phyloP scores from a whole-genome alignment of 2,329 filamentous ascomycete species.

The Neurospora crassa region DNA sequence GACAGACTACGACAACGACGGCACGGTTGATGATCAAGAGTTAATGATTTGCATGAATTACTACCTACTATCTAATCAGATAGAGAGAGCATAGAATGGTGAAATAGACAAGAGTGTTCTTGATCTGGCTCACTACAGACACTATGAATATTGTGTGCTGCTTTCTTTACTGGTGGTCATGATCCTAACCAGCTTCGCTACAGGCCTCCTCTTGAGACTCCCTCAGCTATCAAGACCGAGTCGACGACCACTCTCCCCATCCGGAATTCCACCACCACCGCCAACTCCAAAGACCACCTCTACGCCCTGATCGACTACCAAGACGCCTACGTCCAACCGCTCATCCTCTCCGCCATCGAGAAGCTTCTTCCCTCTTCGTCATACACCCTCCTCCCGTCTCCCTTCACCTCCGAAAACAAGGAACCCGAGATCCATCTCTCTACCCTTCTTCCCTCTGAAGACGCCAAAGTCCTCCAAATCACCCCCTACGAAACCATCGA shows the following conservation, averaged over 20 bases:
- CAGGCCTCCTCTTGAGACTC: neutral
- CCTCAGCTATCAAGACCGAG: neutral
- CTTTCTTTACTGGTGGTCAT: neutral
- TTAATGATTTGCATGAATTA: neutral
- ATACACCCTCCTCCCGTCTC: slow-evolving; percentile 46
- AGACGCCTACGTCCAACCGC: slow-evolving; percentile 79
- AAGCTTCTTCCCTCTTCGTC: slow-evolving; percentile 45
- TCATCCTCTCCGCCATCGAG: slow-evolving; percentile 66
- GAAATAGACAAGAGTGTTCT: slow-evolving; percentile 12
- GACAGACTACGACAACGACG: neutral
- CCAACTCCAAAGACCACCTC: slow-evolving; percentile 29
- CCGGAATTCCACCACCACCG: neutral
- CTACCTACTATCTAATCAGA: slow-evolving; percentile 6
- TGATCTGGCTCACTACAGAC: neutral
- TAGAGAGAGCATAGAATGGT: slow-evolving; percentile 18
- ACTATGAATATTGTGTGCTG: neutral
- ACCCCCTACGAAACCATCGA: slow-evolving; percentile 79
- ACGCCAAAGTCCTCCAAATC: slow-evolving; percentile 59
- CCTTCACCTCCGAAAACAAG: slow-evolving; percentile 13
- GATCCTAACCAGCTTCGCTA: neutral
- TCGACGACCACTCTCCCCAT: neutral
- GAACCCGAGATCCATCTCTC: slow-evolving; percentile 27
- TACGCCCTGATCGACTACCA: slow-evolving; percentile 77
- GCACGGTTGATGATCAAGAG: neutral
- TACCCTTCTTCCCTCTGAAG: slow-evolving; percentile 24